Percentiles rank a stretch among this genome's conserved stretches.
Evolutionary conservation across 345 rosid genomes (phyloP).

Genomic region (Euclidium syriacum): DNA sequence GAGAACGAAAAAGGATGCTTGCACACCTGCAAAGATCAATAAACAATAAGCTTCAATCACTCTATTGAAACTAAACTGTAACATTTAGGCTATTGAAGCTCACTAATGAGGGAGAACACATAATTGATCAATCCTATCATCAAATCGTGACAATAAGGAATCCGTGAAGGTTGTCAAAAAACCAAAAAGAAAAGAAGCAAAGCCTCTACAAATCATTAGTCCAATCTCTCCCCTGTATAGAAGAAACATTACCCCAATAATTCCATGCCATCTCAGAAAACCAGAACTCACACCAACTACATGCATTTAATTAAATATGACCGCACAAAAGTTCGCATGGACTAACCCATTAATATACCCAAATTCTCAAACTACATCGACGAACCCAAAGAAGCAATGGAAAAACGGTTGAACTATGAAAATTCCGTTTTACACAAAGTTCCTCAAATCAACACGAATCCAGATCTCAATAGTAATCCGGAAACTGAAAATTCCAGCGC

Average conservation of each 20-base stretch:
- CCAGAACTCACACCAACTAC: neutral
- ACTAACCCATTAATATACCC: neutral
- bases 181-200: neutral
- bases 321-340: neutral
- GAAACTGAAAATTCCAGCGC: neutral
- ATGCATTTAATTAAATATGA: neutral
- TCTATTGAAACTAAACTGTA: neutral
- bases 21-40: slow-evolving; percentile 59
- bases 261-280: neutral
- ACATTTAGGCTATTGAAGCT: neutral
- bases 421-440: neutral
- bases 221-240: neutral
- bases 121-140: neutral
- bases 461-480: slow-evolving; percentile 4
- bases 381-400: neutral
- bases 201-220: neutral
- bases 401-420: neutral
- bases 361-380: neutral
- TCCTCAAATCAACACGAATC: neutral
- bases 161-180: neutral
- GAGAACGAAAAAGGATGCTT: slow-evolving; percentile 96
- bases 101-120: neutral
- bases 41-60: neutral
- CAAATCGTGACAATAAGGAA: neutral
- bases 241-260: neutral